Base-by-base conservation (phyloP, 495 filamentous ascomycete genomes). In the Penicillium cosmopolitanum region DNA sequence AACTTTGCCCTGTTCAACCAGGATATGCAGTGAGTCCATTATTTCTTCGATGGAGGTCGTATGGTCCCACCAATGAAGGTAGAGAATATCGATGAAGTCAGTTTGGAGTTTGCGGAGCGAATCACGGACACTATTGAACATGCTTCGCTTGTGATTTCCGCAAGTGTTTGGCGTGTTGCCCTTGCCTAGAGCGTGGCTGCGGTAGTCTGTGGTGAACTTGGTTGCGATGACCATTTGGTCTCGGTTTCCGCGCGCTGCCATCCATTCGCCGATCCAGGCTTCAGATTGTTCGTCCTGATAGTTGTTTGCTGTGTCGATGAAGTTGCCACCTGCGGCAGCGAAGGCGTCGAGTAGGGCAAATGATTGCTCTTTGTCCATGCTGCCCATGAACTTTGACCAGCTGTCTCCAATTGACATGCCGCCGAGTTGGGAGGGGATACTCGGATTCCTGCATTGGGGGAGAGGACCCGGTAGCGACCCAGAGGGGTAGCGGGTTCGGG, bases 211-310 rank as follows among this genome's bases (percentile, higher is more conserved):
- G 1, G 83, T 84, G 69, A 77, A 87, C 63, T 93, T 95, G 50
- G 90, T 93, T 0, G 90, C 89, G 46, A 94, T 76, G 35, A 94
- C 88, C 44, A 91, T 76, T 57, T 85, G 76, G 66, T 89, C 87
- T 0, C 88, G 77, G 61, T 80, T 82, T 16, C 74, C 66, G 18
- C 84, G 78, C 7, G 66, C 42, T 50, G 75, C 57, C 78, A 86
- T 81, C 84, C 84, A 87, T 58, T 87, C 84, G 19, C 84, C 84
- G 19, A 86, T 59, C 82, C 82, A 85, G 16, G 57, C 58, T 65
- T 87, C 84, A 15, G 72, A 80, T 52, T 84, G 69, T 51, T 79
- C 77, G 66, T 72, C 58, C 56, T 87, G 82, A 69, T 87, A 87
- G 67, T 80, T 83, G 66, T 82, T 84, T 51, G 78, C 57, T 6